phyloP scores from a whole-genome alignment of 1,284 basidiomycete species.

The Chondrostereum purpureum region DNA sequence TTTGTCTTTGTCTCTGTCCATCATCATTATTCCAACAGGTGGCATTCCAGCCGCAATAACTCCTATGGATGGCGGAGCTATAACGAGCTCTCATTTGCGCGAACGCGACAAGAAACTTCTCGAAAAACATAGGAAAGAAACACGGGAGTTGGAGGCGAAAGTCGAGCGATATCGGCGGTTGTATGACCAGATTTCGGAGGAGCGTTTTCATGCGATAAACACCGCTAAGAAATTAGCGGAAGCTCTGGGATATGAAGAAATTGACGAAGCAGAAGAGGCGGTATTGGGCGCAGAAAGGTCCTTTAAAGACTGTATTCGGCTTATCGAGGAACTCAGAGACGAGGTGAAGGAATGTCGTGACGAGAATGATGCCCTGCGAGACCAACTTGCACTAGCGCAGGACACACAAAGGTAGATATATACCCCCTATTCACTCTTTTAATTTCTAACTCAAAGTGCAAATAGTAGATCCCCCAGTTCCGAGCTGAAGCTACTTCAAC shows the following conservation, averaged over 20 bases:
- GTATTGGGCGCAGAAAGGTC: background rate
- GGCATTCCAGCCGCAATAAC: too few relatives aligned
- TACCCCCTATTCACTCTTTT: background rate
- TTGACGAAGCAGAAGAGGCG: background rate
- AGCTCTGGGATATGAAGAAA: background rate
- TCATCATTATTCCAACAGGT: too few relatives aligned
- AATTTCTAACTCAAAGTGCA: slow-evolving; percentile 13
- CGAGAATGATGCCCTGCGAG: slow-evolving; percentile 2
- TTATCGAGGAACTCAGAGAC: background rate
- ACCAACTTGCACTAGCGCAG: slow-evolving; percentile 3
- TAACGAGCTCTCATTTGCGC: background rate
- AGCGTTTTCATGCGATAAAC: background rate
- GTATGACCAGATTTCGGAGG: background rate
- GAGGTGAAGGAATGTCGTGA: background rate
- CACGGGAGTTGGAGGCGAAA: background rate
- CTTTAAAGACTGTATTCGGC: background rate
- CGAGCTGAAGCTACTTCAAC: slow-evolving; percentile 31
- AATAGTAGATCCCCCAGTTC: too few relatives aligned
- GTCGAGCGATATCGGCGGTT: background rate
- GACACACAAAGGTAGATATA: too few relatives aligned
- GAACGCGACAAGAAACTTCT: background rate
- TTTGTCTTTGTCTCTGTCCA: too few relatives aligned
- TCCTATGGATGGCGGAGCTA: background rate
- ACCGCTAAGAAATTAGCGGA: background rate
- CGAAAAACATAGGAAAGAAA: background rate